These are phyloP conservation scores for Picea sitchensis DNA, from an alignment of 75 land plant genomes.

Conservation along the genomic window DNA sequence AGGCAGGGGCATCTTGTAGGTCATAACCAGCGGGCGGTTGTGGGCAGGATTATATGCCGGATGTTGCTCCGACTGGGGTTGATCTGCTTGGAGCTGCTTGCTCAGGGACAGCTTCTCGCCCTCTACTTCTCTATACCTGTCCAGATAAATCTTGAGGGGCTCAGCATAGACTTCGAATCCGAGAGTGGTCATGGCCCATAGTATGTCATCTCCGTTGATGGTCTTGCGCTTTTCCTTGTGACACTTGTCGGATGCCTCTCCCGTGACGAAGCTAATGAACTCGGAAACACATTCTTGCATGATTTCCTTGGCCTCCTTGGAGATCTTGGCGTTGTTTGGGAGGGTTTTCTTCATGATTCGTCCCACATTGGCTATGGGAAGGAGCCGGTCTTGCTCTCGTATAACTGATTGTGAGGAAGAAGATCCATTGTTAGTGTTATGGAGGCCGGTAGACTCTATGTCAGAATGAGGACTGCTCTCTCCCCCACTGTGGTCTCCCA, in stretches of 20 bases:
- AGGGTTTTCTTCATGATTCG: conserved; percentile 73
- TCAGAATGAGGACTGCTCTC: no score
- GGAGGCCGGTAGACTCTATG: no score
- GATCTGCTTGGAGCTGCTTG: neutral
- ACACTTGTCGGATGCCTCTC: conserved; percentile 79
- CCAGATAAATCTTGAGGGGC: conserved; percentile 69
- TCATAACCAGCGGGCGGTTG: no score
- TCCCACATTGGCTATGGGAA: conserved; percentile 77
- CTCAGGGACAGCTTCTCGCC: conserved; percentile 1
- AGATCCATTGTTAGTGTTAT: no score
- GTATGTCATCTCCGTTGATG: conserved; percentile 71
- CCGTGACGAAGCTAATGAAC: conserved; percentile 82
- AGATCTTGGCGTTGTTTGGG: conserved; percentile 74
- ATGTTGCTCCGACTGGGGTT: no score
- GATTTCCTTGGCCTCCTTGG: conserved; percentile 82
- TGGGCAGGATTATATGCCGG: no score
- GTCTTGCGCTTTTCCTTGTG: conserved; percentile 80
- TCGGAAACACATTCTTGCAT: conserved; percentile 83
- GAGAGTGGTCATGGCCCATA: conserved; percentile 81
- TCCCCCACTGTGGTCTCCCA: no score
- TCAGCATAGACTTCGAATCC: conserved; percentile 79
- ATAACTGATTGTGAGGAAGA: no score
- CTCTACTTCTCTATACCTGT: conserved; percentile 66
- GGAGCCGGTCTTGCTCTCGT: conserved; percentile 61
- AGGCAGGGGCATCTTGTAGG: no score